A percentile compares a stretch with the other conserved stretches of the same genome.
These are phyloP conservation scores for Kandelia obovata DNA, from an alignment of 345 rosid genomes.

Conservation along the genomic window DNA sequence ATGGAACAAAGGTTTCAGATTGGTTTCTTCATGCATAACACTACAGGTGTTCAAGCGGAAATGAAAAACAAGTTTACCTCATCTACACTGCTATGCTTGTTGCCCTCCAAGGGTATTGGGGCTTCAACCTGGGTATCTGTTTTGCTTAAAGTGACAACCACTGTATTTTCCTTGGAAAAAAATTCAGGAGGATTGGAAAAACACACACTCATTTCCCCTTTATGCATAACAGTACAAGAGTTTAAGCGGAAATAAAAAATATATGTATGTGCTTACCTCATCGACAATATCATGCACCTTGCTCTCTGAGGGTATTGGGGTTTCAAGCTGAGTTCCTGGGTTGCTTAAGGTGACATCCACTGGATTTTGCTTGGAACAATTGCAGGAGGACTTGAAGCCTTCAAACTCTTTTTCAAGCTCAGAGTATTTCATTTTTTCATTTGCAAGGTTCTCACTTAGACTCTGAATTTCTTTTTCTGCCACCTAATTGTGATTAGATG, in stretches of 20 bases:
- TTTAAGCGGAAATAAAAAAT: neutral
- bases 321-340: conserved; percentile 22
- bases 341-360: conserved; percentile 22
- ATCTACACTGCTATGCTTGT: too few species aligned
- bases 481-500: conserved; percentile 37
- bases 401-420: conserved; percentile 54
- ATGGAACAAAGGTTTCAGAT: neutral
- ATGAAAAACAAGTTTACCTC: too few species aligned
- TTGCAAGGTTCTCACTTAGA: conserved; percentile 46
- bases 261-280: conserved; percentile 30
- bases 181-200: too few species aligned
- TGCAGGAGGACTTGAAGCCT: conserved; percentile 44
- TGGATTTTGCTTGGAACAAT: conserved; percentile 29
- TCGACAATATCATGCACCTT: conserved; percentile 14
- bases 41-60: too few species aligned
- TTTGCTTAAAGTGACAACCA: too few species aligned
- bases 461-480: conserved; percentile 56
- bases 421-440: conserved; percentile 45
- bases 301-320: conserved; percentile 19
- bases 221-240: neutral
- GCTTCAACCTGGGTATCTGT: too few species aligned
- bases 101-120: too few species aligned
- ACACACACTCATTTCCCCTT: too few species aligned
- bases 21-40: too few species aligned
- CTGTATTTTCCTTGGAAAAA: too few species aligned